Evolutionary conservation across 1,139 yeast genomes (phyloP).

Genomic region (Torulaspora globosa): DNA sequence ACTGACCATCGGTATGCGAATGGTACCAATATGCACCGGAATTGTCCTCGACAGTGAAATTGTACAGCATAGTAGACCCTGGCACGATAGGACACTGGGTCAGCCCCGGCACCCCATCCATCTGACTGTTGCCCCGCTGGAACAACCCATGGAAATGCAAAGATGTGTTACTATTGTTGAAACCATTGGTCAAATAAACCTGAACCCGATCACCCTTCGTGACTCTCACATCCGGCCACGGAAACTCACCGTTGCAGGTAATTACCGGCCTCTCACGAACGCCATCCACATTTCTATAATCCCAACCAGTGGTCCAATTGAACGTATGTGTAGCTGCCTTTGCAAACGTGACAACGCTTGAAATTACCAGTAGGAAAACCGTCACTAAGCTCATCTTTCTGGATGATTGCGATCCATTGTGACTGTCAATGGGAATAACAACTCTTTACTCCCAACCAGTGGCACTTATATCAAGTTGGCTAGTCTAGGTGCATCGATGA

Average conservation of each 20-base stretch:
- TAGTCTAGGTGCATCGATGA: not conserved
- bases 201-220: conserved; percentile 72
- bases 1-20: conserved; percentile 80
- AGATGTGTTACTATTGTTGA: conserved; percentile 62
- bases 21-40: conserved; percentile 94
- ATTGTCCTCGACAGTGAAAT: conserved; percentile 79
- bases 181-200: conserved; percentile 64
- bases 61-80: conserved; percentile 61
- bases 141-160: conserved; percentile 91
- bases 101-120: conserved; percentile 87
- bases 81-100: conserved; percentile 87
- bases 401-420: not conserved
- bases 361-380: conserved; percentile 2
- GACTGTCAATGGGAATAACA: no score
- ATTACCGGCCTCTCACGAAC: conserved; percentile 57
- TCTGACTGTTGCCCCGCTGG: conserved; percentile 64
- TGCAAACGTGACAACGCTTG: conserved; percentile 5
- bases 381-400: not conserved
- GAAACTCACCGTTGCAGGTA: conserved; percentile 80
- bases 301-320: conserved; percentile 75
- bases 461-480: no score
- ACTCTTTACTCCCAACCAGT: no score
- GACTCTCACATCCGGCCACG: conserved; percentile 73
- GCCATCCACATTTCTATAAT: conserved; percentile 74
- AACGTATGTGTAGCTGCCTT: conserved; percentile 32